Conservation (phyloP, 2,329 filamentous ascomycete species). For the Elsinoe arachidis region DNA sequence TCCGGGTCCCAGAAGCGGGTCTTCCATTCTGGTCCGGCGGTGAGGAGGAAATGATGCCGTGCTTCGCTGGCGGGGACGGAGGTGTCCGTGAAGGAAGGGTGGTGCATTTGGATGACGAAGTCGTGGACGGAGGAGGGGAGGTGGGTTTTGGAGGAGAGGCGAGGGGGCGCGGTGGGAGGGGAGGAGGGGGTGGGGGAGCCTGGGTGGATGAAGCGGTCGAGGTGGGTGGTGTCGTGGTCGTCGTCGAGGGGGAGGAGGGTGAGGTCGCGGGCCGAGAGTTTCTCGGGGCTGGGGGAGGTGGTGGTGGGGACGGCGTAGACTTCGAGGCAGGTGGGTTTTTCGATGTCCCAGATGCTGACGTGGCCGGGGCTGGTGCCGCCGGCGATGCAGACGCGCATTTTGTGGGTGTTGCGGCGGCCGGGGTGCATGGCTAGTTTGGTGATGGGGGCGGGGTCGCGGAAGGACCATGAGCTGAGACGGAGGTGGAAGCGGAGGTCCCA, state of each 20-base stretch:
- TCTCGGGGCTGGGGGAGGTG: slow-evolving; percentile 45
- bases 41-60: slow-evolving; percentile 74
- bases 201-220: slow-evolving; percentile 12
- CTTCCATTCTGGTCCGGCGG: slow-evolving; percentile 80
- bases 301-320: slow-evolving; percentile 59
- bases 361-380: slow-evolving; percentile 82
- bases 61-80: slow-evolving; percentile 43
- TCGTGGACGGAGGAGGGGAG: slow-evolving; percentile 56
- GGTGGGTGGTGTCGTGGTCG: slow-evolving; percentile 46
- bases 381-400: slow-evolving; percentile 78
- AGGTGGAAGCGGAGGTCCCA: slow-evolving; percentile 97
- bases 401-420: slow-evolving; percentile 44
- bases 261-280: slow-evolving; percentile 51
- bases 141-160: not conserved
- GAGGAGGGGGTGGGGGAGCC: slow-evolving; percentile 50
- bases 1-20: slow-evolving; percentile 89
- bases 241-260: slow-evolving; percentile 85
- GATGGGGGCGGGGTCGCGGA: slow-evolving; percentile 71
- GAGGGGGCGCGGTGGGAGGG: slow-evolving; percentile 15
- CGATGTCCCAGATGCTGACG: slow-evolving; percentile 90
- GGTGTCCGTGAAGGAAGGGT: slow-evolving; percentile 51
- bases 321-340: slow-evolving; percentile 80
- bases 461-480: slow-evolving; percentile 77
- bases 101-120: slow-evolving; percentile 63
- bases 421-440: slow-evolving; percentile 74